Base-by-base conservation (phyloP, 768 basidiomycete genomes). In the Cubamyces lactineus region DNA sequence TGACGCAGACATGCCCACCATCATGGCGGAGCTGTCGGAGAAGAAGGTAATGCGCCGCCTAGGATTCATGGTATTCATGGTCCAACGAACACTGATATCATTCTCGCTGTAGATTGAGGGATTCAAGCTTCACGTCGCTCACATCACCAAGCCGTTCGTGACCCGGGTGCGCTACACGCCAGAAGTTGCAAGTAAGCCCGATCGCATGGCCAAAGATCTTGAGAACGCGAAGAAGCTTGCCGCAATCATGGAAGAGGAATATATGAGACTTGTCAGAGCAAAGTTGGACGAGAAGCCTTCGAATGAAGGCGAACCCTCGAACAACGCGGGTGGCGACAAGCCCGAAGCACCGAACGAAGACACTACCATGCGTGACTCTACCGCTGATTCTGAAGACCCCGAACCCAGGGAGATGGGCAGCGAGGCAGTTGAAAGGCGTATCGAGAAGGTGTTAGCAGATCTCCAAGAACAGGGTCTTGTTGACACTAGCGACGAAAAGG, bases 91-190 rank as follows among this genome's bases (percentile, higher is more conserved):
- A 6, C 7, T 46, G 13, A 43, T 43, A n/a, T 23, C 50, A 12
- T 49, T 17, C 50, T n/a, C 30, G 59, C 6, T 59, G 23, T 68
- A 97, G 95, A 92, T 98, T 71, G 93, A 96, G 72, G 92, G 90
- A 58, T 97, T 98, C 81, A 96, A 94, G 70, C 79, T 97, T 53
- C 94, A 96, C 74, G 89, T 95, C 68, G 85, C 89, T 38, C 92
- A 92, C 72, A 91, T 86, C 70, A 79, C 83, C 50, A 87, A 85
- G 65, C 89, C 92, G 30, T 91, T 91, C 76, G 82, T 86, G 59
- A 90, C 89, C 69, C 82, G 88, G 65, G 77, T 92, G 59, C 88
- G 94, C 49, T 86, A 85, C 68, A 84, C 96, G 5, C 94, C 96
- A 23, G 87, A 93, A 69, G 83, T 90, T 21, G 87, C 93, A 21